Percentiles rank a stretch among this genome's conserved stretches.
Conservation (phyloP, 306 rosid genomes). For the Arachis hypogaea region DNA sequence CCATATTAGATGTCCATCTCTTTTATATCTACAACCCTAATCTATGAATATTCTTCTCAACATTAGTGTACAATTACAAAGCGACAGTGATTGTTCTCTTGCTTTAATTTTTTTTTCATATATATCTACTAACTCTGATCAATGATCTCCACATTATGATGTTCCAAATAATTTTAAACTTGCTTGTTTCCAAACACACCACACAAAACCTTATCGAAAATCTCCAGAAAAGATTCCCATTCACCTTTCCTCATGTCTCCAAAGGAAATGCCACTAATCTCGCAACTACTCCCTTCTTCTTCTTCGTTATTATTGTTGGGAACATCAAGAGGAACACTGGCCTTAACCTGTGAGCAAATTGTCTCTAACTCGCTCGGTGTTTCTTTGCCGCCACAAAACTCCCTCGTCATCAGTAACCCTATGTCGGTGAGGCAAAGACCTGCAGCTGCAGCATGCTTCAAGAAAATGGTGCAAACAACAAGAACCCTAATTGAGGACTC, state of each 20-base stretch:
- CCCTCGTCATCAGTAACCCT: slow-evolving; percentile 83
- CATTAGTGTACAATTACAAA: slow-evolving; percentile 52
- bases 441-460: slow-evolving; percentile 66
- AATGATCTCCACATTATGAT: slow-evolving; percentile 44
- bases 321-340: slow-evolving; percentile 36
- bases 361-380: slow-evolving; percentile 59
- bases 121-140: slow-evolving; percentile 35
- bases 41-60: slow-evolving; percentile 23
- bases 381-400: slow-evolving; percentile 56
- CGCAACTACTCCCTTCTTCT: slow-evolving; percentile 36
- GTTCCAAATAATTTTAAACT: slow-evolving; percentile 49
- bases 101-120: slow-evolving; percentile 15
- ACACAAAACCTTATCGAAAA: slow-evolving; percentile 57
- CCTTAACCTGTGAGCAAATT: slow-evolving; percentile 62
- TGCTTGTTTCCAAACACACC: slow-evolving; percentile 48
- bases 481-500: slow-evolving; percentile 82
- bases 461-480: slow-evolving; percentile 75
- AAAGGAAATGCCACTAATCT: slow-evolving; percentile 55
- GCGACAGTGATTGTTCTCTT: slow-evolving; percentile 39
- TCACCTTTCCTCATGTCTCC: slow-evolving; percentile 65
- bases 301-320: slow-evolving; percentile 27
- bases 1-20: background rate
- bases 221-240: slow-evolving; percentile 72
- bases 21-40: slow-evolving; percentile 58
- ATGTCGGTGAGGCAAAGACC: slow-evolving; percentile 81